A percentile compares a stretch with the other conserved stretches of the same genome.
These are phyloP conservation scores for Wakefieldia striispora DNA, from an alignment of 768 basidiomycete genomes.

Conservation along the genomic window DNA sequence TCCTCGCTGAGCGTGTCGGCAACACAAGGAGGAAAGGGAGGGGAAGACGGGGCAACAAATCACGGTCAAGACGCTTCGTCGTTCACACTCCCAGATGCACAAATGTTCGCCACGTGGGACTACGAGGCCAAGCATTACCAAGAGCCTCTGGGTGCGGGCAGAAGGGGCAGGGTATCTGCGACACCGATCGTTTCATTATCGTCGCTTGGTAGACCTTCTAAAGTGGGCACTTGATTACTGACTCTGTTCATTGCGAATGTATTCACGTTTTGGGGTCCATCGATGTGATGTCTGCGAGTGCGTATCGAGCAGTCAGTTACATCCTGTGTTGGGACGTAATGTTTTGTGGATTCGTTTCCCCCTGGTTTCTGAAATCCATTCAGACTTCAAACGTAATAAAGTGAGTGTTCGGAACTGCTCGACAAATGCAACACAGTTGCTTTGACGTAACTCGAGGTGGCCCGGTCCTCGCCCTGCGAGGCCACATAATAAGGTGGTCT, in stretches of 20 bases:
- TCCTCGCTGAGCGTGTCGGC: constrained; percentile 25
- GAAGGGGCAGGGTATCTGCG: constrained; percentile 25
- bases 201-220: constrained; percentile 21
- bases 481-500: too few species aligned
- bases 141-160: constrained; percentile 34
- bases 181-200: constrained; percentile 19
- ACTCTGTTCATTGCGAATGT: neutral
- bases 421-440: too few species aligned
- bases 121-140: constrained; percentile 43
- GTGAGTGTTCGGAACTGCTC: too few species aligned
- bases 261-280: neutral
- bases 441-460: too few species aligned
- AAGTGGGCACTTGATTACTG: constrained; percentile 16
- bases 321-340: too few species aligned
- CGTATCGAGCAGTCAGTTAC: too few species aligned
- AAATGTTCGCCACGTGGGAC: constrained; percentile 50
- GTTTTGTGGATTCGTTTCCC: too few species aligned
- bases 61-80: constrained; percentile 28
- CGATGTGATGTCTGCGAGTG: too few species aligned
- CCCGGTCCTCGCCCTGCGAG: too few species aligned
- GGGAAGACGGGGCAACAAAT: constrained; percentile 17
- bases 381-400: too few species aligned
- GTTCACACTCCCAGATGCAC: constrained; percentile 44
- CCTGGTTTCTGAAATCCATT: too few species aligned
- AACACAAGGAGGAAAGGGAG: constrained; percentile 21